Percentiles rank a stretch among this genome's conserved stretches.
phyloP scores from a whole-genome alignment of 2,329 filamentous ascomycete genomes.

The Emmonsia crescens region DNA sequence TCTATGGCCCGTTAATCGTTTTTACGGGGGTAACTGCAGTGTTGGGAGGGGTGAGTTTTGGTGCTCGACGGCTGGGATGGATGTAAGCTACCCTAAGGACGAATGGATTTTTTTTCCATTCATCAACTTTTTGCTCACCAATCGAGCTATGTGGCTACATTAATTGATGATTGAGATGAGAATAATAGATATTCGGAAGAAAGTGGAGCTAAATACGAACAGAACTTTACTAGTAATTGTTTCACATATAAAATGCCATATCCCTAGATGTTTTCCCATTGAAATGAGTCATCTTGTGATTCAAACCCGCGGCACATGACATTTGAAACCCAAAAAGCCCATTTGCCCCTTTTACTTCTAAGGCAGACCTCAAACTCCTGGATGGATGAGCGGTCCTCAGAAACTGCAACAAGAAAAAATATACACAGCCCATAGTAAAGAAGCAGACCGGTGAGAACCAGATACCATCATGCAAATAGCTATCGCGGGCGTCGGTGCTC shows the following conservation, averaged over 20 bases:
- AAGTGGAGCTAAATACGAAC: too few species aligned
- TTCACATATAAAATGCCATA: too few species aligned
- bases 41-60: conserved; percentile 11
- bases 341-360: too few species aligned
- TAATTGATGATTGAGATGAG: too few species aligned
- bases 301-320: too few species aligned
- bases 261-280: too few species aligned
- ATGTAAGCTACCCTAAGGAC: not conserved
- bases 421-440: not conserved
- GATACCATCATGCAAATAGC: not conserved
- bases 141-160: too few species aligned
- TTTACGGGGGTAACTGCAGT: conserved; percentile 33
- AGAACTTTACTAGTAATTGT: too few species aligned
- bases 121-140: not conserved
- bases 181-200: too few species aligned
- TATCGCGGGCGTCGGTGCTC: conserved; percentile 1
- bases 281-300: too few species aligned
- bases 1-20: conserved; percentile 32
- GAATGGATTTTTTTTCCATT: not conserved
- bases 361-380: not conserved
- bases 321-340: too few species aligned
- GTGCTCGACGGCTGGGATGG: conserved; percentile 4
- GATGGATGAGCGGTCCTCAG: not conserved
- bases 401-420: not conserved
- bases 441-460: not conserved